phyloP scores from a whole-genome alignment of 305 asterid genomes.

The Solanum hybrid region DNA sequence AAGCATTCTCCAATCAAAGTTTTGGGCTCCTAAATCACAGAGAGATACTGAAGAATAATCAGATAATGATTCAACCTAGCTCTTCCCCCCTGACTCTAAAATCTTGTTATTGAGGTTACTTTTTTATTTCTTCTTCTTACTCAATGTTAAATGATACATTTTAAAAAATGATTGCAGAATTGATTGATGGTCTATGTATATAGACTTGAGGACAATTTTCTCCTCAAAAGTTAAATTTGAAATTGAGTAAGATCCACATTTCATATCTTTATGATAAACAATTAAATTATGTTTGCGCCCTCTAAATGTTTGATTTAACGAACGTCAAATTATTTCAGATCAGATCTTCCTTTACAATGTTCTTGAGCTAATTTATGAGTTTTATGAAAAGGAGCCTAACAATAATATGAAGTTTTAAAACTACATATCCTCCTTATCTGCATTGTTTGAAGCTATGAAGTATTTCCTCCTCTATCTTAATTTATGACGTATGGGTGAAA shows the following conservation, averaged over 20 bases:
- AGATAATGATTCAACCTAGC: neutral
- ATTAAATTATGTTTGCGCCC: neutral
- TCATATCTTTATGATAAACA: neutral
- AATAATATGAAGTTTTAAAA: neutral
- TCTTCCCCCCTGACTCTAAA: neutral
- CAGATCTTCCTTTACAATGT: neutral
- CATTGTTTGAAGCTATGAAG: neutral
- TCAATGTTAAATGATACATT: neutral
- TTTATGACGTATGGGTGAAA: neutral
- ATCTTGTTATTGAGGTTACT: neutral
- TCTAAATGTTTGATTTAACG: neutral
- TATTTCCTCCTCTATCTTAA: neutral
- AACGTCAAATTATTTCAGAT: neutral
- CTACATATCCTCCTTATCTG: neutral
- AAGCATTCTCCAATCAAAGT: slow-evolving; percentile 29
- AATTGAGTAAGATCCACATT: neutral
- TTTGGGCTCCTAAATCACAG: slow-evolving; percentile 35
- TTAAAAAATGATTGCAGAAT: too few species aligned
- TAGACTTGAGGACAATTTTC: too few species aligned
- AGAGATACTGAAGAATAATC: slow-evolving; percentile 25
- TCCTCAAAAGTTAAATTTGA: too few species aligned
- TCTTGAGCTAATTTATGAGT: neutral
- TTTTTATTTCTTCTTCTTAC: neutral
- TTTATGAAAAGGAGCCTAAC: neutral
- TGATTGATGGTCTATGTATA: too few species aligned